Conservation (phyloP, 148 eudicot genomes). For the Rhododendron molle region DNA sequence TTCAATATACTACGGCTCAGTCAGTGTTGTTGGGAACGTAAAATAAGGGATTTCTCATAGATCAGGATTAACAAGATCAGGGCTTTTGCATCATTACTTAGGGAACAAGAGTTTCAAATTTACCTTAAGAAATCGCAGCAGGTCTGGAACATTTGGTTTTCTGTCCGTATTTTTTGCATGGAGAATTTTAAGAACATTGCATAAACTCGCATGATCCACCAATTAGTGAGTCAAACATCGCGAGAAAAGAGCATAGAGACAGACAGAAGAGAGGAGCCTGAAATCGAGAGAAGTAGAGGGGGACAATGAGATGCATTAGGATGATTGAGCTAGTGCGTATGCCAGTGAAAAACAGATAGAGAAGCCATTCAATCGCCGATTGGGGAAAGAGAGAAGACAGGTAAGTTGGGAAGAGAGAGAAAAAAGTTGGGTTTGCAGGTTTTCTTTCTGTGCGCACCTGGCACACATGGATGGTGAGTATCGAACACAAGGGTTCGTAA, state of each 20-base stretch:
- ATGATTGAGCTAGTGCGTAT: neutral
- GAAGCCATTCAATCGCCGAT: neutral
- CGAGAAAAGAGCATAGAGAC: neutral
- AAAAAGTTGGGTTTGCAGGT: neutral
- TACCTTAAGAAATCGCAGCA: neutral
- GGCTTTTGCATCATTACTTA: neutral
- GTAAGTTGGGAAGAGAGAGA: neutral
- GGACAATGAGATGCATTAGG: neutral
- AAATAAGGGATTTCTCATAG: neutral
- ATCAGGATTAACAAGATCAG: neutral
- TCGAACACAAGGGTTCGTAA: neutral
- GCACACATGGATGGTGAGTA: neutral
- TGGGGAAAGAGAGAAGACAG: neutral
- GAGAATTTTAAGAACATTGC: neutral
- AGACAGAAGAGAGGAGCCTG: neutral
- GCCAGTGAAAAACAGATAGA: neutral
- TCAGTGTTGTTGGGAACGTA: neutral
- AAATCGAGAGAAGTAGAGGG: neutral
- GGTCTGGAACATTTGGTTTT: neutral
- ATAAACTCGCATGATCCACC: neutral
- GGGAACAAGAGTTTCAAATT: neutral
- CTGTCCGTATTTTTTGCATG: neutral
- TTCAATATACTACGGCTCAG: neutral
- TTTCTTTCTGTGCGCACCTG: neutral
- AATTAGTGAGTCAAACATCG: neutral